These are phyloP conservation scores for Pseudocercospora vitis DNA, from an alignment of 2,329 filamentous ascomycete genomes.

Conservation along the genomic window DNA sequence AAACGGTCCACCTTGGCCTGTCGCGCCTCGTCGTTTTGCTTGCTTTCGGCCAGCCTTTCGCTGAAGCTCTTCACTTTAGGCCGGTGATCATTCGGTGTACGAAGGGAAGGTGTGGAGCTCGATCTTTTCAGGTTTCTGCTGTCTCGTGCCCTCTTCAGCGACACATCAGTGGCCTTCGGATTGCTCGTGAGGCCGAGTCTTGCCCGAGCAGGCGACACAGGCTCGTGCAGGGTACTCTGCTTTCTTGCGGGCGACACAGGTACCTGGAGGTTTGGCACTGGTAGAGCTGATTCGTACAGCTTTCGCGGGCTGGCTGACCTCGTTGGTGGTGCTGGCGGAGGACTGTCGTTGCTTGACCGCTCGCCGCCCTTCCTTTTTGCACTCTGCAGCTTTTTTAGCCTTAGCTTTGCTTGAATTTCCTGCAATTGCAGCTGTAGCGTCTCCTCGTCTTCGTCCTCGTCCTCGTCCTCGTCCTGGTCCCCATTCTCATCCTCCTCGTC, in stretches of 20 bases:
- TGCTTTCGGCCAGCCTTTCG: slow-evolving; percentile 75
- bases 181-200: slow-evolving; percentile 89
- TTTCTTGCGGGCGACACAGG: slow-evolving; percentile 68
- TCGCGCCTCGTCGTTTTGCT: slow-evolving; percentile 43
- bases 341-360: slow-evolving; percentile 8
- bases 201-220: slow-evolving; percentile 75
- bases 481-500: slow-evolving; percentile 79
- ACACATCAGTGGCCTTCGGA: slow-evolving; percentile 75
- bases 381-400: slow-evolving; percentile 74
- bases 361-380: slow-evolving; percentile 23
- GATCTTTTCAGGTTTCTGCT: slow-evolving; percentile 33
- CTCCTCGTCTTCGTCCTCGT: slow-evolving; percentile 69
- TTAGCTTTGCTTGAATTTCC: slow-evolving; percentile 83
- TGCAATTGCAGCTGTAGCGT: slow-evolving; percentile 81
- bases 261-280: slow-evolving; percentile 60
- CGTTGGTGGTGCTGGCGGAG: slow-evolving; percentile 17
- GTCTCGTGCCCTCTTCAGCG: slow-evolving; percentile 67
- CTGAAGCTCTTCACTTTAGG: slow-evolving; percentile 64
- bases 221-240: slow-evolving; percentile 50
- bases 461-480: slow-evolving; percentile 31
- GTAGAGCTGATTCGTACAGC: slow-evolving; percentile 30
- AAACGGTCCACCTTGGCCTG: slow-evolving; percentile 48
- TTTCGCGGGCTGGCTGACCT: slow-evolving; percentile 25
- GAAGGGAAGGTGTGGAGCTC: slow-evolving; percentile 16
- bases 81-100: slow-evolving; percentile 11